Base-by-base conservation (phyloP, 2,329 filamentous ascomycete species). In the Colletotrichum costaricense region DNA sequence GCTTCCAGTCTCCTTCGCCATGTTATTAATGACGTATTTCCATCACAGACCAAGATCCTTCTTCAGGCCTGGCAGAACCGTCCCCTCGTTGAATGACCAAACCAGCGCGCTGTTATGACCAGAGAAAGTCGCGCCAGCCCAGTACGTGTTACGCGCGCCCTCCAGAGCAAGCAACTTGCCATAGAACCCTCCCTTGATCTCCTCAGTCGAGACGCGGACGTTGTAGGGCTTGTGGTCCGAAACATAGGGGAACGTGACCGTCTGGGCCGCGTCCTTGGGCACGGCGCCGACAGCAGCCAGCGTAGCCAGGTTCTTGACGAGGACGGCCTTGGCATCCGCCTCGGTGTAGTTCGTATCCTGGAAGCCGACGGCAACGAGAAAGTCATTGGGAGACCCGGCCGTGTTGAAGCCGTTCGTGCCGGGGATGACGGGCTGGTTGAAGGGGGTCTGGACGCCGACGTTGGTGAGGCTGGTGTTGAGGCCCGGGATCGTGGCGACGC, bases 61-160 rank as follows among this genome's bases (percentile, higher is more conserved):
- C 71, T 71, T 73, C 22, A 72, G 19, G 2, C 28, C 72, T 1
- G 72, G 72, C 63, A 74, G 1, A 4, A 72, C 69, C 16, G 63
- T 72, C 1, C 63, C 69, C 63, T 68, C 52, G n/a, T 67, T 74
- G 2, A 67, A 72, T 1, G 52, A 52, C 72, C 72, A 74, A 0
- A 74, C 55, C 52, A 72, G 14, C 5, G 63, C 69, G 22, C 68
- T 72, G 59, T 74, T 72, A 16, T 74, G 72, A 12, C 68, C 63
- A 3, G 68, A 19, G 28, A 74, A 74, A 3, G 79, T 77, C 0
- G 79, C 79, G 1, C 81, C 82, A 1, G 83, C 81, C 72, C 82
- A 85, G 70, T 79, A 85, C 0, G 83, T 84, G 55, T 78, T 82
- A 0, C 77, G 75, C 38, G 78, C 69, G 0, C 83, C 81, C 75